phyloP scores from a whole-genome alignment of 2,329 filamentous ascomycete species.

The Ceratocystis albifundus region DNA sequence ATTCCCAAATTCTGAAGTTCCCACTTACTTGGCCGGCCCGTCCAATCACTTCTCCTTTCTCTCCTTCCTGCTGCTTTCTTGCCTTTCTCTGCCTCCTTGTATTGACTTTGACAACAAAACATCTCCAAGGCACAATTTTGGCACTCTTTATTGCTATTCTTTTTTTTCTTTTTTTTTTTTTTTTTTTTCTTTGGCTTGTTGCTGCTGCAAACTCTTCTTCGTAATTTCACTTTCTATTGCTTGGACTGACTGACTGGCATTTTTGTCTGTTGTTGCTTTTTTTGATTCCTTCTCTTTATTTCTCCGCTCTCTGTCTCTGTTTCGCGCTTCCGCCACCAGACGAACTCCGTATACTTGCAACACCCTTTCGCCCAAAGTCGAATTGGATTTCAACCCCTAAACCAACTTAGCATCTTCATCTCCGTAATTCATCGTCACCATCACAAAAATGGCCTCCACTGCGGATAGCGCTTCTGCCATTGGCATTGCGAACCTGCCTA shows the following conservation, averaged over 20 bases:
- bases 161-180: slow-evolving; percentile 3
- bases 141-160: neutral
- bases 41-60: slow-evolving; percentile 11
- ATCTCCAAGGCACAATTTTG: slow-evolving; percentile 17
- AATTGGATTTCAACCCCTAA: neutral
- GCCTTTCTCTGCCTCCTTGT: slow-evolving; percentile 10
- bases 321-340: slow-evolving; percentile 22
- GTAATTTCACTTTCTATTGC: neutral
- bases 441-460: slow-evolving; percentile 43
- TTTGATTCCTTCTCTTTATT: slow-evolving; percentile 15
- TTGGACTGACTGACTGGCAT: slow-evolving; percentile 8
- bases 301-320: slow-evolving; percentile 14
- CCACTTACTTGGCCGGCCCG: slow-evolving; percentile 12
- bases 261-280: slow-evolving; percentile 18
- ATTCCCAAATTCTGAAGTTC: slow-evolving; percentile 10
- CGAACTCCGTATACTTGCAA: neutral
- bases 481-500: slow-evolving; percentile 63
- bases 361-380: neutral
- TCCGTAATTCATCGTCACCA: slow-evolving; percentile 9
- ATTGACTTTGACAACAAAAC: slow-evolving; percentile 19
- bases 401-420: slow-evolving; percentile 7
- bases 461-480: slow-evolving; percentile 54
- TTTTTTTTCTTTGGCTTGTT: slow-evolving; percentile 13
- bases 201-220: slow-evolving; percentile 15
- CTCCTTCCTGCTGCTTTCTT: slow-evolving; percentile 12